These are phyloP conservation scores for Ganoderma meredithae DNA, from an alignment of 1,284 basidiomycete genomes.

Conservation along the genomic window DNA sequence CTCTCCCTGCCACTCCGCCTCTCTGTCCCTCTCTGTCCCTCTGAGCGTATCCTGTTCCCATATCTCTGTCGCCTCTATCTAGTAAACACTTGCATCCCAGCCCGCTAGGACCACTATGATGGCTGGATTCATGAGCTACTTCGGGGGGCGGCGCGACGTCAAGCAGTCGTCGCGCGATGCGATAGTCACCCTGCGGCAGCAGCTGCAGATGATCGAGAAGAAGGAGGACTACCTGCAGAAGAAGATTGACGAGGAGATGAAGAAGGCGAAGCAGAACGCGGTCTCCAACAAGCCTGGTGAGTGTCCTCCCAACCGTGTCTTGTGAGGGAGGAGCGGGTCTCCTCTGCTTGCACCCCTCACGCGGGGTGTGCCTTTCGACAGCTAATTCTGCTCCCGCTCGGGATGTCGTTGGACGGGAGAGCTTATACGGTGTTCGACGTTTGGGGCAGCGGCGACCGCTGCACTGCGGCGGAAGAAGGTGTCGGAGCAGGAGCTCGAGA, in stretches of 20 bases:
- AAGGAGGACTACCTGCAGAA: slow-evolving; percentile 97
- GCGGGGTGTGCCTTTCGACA: not conserved
- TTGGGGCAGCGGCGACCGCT: slow-evolving; percentile 74
- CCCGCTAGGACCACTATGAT: slow-evolving; percentile 58
- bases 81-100: not conserved
- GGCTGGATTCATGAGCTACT: slow-evolving; percentile 89
- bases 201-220: slow-evolving; percentile 98
- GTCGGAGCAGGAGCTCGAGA: slow-evolving; percentile 89
- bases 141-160: slow-evolving; percentile 79
- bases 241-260: slow-evolving; percentile 95
- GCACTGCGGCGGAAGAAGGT: slow-evolving; percentile 97
- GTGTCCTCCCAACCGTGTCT: slow-evolving; percentile 10
- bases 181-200: slow-evolving; percentile 87
- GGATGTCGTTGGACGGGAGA: not conserved
- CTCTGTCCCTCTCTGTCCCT: slow-evolving; percentile 8
- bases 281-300: slow-evolving; percentile 93
- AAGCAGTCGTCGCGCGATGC: slow-evolving; percentile 86
- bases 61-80: slow-evolving; percentile 4
- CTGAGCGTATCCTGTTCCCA: slow-evolving; percentile 7
- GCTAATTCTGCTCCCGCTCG: not conserved
- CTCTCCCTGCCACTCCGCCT: slow-evolving; percentile 25
- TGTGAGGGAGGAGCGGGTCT: not conserved
- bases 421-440: not conserved
- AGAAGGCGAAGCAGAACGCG: slow-evolving; percentile 93
- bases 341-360: not conserved